phyloP scores from a whole-genome alignment of 306 rosid genomes.

The Quercus berberidifolia region DNA sequence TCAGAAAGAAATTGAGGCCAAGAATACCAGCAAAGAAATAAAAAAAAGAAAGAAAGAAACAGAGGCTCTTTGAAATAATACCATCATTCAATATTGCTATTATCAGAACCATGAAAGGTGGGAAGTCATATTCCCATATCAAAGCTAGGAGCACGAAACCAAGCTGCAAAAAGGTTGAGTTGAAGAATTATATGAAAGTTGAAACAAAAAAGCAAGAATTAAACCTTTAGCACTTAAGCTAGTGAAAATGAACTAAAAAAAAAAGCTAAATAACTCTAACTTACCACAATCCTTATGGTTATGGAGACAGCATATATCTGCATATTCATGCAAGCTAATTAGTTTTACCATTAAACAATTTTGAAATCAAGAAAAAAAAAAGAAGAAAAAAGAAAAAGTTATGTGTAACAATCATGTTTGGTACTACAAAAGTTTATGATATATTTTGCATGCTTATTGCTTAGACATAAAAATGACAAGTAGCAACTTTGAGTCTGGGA shows the following conservation, averaged over 20 bases:
- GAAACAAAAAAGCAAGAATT: constrained; percentile 3
- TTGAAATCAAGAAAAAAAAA: background rate
- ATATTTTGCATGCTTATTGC: background rate
- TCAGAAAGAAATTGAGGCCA: background rate
- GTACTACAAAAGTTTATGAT: background rate
- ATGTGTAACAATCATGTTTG: background rate
- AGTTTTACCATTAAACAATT: constrained; percentile 19
- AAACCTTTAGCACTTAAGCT: background rate
- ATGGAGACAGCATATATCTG: constrained; percentile 93
- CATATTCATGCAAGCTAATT: constrained; percentile 1
- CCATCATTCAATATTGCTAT: constrained; percentile 90
- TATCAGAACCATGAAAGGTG: constrained; percentile 89
- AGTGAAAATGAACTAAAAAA: background rate
- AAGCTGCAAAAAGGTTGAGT: constrained; percentile 55
- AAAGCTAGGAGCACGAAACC: constrained; percentile 79
- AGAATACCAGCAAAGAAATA: background rate
- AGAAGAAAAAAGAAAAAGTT: background rate
- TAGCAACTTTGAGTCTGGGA: too few relatives aligned
- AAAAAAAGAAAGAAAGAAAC: background rate
- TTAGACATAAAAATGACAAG: background rate
- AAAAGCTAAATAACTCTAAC: constrained; percentile 17
- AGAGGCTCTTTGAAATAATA: constrained; percentile 24
- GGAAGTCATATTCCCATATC: constrained; percentile 92
- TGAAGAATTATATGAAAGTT: constrained; percentile 12
- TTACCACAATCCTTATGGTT: constrained; percentile 87